A percentile compares a stretch with the other conserved stretches of the same genome.
Evolutionary conservation across 148 eudicot species (phyloP).

Genomic region (Rhododendron ferrugineum): DNA sequence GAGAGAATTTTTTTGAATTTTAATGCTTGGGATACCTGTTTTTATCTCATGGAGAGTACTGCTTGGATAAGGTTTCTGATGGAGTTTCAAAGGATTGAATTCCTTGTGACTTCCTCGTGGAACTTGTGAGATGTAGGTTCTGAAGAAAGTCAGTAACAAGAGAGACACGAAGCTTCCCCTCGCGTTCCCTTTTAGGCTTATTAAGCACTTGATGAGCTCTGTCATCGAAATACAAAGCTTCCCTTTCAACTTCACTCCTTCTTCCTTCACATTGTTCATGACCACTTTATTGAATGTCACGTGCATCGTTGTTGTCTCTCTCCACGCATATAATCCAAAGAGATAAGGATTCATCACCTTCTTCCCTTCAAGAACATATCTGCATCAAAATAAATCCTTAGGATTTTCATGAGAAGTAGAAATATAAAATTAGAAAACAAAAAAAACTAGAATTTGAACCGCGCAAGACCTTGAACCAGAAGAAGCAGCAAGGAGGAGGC

Average conservation of each 20-base stretch:
- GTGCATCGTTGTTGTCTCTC: slow-evolving; percentile 30
- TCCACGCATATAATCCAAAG: slow-evolving; percentile 20
- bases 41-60: slow-evolving; percentile 18
- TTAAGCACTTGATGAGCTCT: slow-evolving; percentile 26
- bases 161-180: slow-evolving; percentile 16
- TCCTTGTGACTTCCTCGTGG: slow-evolving; percentile 18
- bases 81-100: background rate
- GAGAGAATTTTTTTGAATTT: background rate
- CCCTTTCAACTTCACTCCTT: slow-evolving; percentile 20
- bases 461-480: slow-evolving; percentile 34
- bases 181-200: slow-evolving; percentile 19
- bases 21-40: slow-evolving; percentile 22
- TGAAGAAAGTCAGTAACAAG: slow-evolving; percentile 16
- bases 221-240: slow-evolving; percentile 19
- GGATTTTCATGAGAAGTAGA: background rate
- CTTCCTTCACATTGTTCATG: background rate
- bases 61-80: slow-evolving; percentile 21
- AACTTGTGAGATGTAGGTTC: slow-evolving; percentile 29
- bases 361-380: slow-evolving; percentile 38
- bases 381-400: slow-evolving; percentile 7
- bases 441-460: background rate
- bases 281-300: slow-evolving; percentile 22
- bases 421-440: background rate
- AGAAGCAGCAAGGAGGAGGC: slow-evolving; percentile 30
- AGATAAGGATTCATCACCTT: slow-evolving; percentile 36